Evolutionary conservation across 2,329 filamentous ascomycete genomes (phyloP).

Genomic region (Fusarium sp.): DNA sequence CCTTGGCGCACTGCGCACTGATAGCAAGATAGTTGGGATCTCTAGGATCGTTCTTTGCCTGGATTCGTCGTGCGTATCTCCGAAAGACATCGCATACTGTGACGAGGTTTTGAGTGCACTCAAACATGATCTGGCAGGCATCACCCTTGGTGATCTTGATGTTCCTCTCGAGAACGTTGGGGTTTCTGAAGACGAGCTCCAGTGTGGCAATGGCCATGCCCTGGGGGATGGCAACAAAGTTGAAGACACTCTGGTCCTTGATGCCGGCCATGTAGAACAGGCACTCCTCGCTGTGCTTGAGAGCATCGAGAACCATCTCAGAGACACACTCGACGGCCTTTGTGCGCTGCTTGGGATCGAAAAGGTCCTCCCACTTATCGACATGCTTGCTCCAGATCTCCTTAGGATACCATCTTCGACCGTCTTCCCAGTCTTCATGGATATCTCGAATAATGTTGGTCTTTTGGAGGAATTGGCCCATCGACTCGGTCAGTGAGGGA

Average conservation of each 20-base stretch:
- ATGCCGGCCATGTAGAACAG: constrained; percentile 98
- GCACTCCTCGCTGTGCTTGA: constrained; percentile 90
- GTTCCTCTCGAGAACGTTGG: constrained; percentile 84
- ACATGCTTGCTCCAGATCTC: constrained; percentile 99
- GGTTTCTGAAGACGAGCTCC: constrained; percentile 92
- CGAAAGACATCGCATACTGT: constrained; percentile 86
- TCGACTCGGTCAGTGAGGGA: constrained; percentile 87
- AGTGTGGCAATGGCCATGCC: constrained; percentile 97
- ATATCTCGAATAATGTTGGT: constrained; percentile 99
- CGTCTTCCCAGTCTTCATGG: constrained; percentile 88
- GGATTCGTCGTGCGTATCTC: constrained; percentile 82
- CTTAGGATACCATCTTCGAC: constrained; percentile 91
- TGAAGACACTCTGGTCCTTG: constrained; percentile 97
- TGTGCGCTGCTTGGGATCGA: constrained; percentile 81
- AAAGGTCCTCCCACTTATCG: constrained; percentile 88
- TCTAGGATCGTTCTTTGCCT: constrained; percentile 91
- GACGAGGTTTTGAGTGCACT: constrained; percentile 90
- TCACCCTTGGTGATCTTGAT: constrained; percentile 97
- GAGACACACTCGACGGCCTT: constrained; percentile 87
- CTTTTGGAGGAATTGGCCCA: constrained; percentile 98
- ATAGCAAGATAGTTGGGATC: constrained; percentile 95
- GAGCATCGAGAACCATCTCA: constrained; percentile 92
- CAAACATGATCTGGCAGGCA: constrained; percentile 90
- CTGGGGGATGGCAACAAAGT: constrained; percentile 98
- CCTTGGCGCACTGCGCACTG: constrained; percentile 88